Evolutionary conservation across 192 early-diverging fungal species (phyloP).

Genomic region (Backusella tuberculispora): DNA sequence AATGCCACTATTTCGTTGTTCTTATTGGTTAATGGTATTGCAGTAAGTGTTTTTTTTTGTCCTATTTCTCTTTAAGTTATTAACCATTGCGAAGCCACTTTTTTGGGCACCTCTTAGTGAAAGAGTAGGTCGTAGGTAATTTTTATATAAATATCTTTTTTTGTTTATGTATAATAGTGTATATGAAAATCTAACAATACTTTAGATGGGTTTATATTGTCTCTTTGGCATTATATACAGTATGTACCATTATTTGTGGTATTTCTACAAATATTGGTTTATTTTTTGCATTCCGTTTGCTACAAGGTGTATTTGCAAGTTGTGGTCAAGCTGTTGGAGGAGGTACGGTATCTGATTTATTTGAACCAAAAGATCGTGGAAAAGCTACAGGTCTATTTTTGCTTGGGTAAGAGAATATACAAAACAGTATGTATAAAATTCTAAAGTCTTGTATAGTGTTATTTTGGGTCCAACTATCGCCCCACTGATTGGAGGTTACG

Average conservation of each 20-base stretch:
- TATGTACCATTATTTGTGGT: conserved; percentile 35
- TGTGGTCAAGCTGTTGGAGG: conserved; percentile 40
- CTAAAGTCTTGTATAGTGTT: conserved; percentile 21
- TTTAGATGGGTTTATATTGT: conserved; percentile 41
- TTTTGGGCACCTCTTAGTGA: conserved; percentile 32
- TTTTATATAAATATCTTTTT: neutral
- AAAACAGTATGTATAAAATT: neutral
- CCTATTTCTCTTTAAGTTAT: neutral
- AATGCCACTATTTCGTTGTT: neutral
- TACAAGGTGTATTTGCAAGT: conserved; percentile 38
- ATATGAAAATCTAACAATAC: neutral
- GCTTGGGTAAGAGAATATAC: conserved; percentile 28
- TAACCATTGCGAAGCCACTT: conserved; percentile 9
- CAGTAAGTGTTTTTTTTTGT: neutral
- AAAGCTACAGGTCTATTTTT: conserved; percentile 37
- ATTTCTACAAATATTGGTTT: conserved; percentile 30
- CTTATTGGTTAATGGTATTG: conserved; percentile 14
- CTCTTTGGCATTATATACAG: conserved; percentile 33
- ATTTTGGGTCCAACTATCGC: conserved; percentile 45
- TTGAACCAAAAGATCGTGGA: conserved; percentile 37
- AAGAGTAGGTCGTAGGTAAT: conserved; percentile 30
- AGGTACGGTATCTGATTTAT: conserved; percentile 47
- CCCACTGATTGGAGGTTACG: conserved; percentile 45
- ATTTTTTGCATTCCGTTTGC: conserved; percentile 39
- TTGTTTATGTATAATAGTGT: neutral